phyloP scores from a whole-genome alignment of 1,284 basidiomycete species.

The Megacollybia platyphylla region DNA sequence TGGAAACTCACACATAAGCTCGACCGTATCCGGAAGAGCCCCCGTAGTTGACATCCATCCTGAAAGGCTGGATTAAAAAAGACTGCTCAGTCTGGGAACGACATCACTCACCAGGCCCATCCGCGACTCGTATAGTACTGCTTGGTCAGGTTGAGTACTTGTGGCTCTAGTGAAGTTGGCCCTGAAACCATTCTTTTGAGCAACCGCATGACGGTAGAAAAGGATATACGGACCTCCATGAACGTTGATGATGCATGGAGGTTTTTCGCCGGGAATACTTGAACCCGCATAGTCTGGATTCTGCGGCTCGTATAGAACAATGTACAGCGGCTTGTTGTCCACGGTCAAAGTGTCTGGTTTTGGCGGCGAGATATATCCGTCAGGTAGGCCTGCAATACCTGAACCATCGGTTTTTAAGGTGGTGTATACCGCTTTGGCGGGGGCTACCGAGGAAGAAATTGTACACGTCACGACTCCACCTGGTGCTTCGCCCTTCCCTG shows the following conservation, averaged over 20 bases:
- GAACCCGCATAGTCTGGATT: slow-evolving; percentile 43
- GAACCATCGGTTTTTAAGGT: not conserved
- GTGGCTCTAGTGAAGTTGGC: slow-evolving; percentile 11
- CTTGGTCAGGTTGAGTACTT: slow-evolving; percentile 35
- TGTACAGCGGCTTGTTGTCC: slow-evolving; percentile 32
- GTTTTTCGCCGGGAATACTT: slow-evolving; percentile 33
- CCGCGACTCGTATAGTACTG: slow-evolving; percentile 62
- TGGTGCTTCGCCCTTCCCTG: not conserved
- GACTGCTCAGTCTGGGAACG: not conserved
- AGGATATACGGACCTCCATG: slow-evolving; percentile 58
- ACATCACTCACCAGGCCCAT: slow-evolving; percentile 37
- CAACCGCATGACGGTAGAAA: slow-evolving; percentile 1
- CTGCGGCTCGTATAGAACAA: slow-evolving; percentile 47
- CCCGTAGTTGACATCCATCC: slow-evolving; percentile 60
- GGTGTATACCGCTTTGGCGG: not conserved
- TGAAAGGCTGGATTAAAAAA: slow-evolving; percentile 11
- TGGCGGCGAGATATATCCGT: slow-evolving; percentile 33
- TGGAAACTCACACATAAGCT: slow-evolving; percentile 8
- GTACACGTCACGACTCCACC: not conserved
- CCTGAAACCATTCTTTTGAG: not conserved
- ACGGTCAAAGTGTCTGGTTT: slow-evolving; percentile 25
- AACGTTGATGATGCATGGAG: slow-evolving; percentile 48
- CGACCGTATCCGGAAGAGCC: slow-evolving; percentile 59
- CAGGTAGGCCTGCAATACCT: slow-evolving; percentile 12
- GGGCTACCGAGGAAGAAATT: not conserved